These are phyloP conservation scores for Tuber indicum DNA, from an alignment of 495 filamentous ascomycete genomes.

Conservation along the genomic window DNA sequence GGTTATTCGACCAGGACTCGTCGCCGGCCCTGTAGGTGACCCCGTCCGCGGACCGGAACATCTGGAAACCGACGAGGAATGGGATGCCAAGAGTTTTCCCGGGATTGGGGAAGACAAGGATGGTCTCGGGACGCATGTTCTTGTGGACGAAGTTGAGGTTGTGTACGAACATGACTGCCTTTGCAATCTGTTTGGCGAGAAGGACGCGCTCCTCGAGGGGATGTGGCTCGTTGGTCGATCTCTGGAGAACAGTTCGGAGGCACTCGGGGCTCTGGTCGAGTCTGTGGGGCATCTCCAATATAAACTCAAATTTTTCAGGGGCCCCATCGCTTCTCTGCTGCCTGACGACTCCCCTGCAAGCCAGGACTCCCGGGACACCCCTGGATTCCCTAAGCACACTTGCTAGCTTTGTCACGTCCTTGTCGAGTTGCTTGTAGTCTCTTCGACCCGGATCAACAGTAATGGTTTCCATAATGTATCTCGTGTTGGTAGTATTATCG, in stretches of 20 bases:
- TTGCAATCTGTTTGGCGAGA: slow-evolving; percentile 48
- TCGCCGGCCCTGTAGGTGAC: slow-evolving; percentile 46
- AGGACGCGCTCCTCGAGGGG: slow-evolving; percentile 42
- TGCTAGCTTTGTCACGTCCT: slow-evolving; percentile 47
- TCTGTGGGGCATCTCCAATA: slow-evolving; percentile 25
- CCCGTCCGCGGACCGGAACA: slow-evolving; percentile 46
- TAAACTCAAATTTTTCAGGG: slow-evolving; percentile 21
- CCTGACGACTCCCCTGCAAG: slow-evolving; percentile 46
- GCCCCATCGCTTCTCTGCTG: slow-evolving; percentile 10
- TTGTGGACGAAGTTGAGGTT: slow-evolving; percentile 53
- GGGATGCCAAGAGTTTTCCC: slow-evolving; percentile 30
- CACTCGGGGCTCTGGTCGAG: slow-evolving; percentile 20
- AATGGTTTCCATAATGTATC: slow-evolving; percentile 1
- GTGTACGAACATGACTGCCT: slow-evolving; percentile 50
- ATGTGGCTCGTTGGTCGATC: slow-evolving; percentile 31
- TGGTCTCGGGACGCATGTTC: slow-evolving; percentile 52
- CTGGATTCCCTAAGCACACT: slow-evolving; percentile 39
- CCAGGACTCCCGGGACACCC: slow-evolving; percentile 48
- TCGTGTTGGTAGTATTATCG: slow-evolving; percentile 24
- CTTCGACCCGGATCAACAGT: slow-evolving; percentile 9
- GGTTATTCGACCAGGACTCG: slow-evolving; percentile 45
- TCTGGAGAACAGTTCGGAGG: slow-evolving; percentile 35
- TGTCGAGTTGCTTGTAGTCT: not conserved
- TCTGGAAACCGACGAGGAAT: slow-evolving; percentile 52
- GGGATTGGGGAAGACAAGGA: slow-evolving; percentile 45